Conservation (phyloP, 148 eudicot genomes). For the Fagopyrum tataricum region DNA sequence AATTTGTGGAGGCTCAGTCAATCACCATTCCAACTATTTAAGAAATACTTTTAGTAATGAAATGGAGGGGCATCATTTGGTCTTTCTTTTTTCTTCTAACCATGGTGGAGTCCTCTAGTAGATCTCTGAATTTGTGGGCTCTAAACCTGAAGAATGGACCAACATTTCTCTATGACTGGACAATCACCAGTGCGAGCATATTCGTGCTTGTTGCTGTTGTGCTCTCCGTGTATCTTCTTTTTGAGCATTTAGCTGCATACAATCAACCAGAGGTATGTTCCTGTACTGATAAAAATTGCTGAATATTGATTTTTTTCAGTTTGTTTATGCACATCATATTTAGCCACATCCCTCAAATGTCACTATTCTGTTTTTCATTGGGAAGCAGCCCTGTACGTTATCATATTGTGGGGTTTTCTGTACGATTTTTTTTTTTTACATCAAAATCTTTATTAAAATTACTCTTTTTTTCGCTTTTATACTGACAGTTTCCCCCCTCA, state of each 20-base stretch:
- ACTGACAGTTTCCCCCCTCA: neutral
- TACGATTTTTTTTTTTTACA: neutral
- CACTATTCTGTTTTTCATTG: neutral
- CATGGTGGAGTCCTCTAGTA: constrained; percentile 47
- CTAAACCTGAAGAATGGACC: constrained; percentile 32
- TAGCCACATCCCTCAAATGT: neutral
- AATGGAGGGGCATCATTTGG: constrained; percentile 51
- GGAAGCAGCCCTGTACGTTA: neutral
- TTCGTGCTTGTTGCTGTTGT: constrained; percentile 78
- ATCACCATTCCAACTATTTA: neutral
- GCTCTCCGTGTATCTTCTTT: constrained; percentile 70
- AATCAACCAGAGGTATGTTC: constrained; percentile 82
- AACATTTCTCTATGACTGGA: constrained; percentile 58
- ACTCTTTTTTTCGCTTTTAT: neutral
- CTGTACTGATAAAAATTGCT: neutral
- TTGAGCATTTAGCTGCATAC: constrained; percentile 88
- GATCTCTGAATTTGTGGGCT: constrained; percentile 43
- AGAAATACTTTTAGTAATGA: constrained; percentile 26
- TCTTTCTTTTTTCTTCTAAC: constrained; percentile 30
- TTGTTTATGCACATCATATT: neutral
- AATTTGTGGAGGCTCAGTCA: neutral
- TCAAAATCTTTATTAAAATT: neutral
- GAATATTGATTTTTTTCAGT: neutral
- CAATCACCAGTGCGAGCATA: constrained; percentile 59
- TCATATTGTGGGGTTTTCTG: neutral